A percentile compares a stretch with the other conserved stretches of the same genome.
Evolutionary conservation across 2,329 filamentous ascomycete genomes (phyloP).

Genomic region (Botryosphaeria dothidea): DNA sequence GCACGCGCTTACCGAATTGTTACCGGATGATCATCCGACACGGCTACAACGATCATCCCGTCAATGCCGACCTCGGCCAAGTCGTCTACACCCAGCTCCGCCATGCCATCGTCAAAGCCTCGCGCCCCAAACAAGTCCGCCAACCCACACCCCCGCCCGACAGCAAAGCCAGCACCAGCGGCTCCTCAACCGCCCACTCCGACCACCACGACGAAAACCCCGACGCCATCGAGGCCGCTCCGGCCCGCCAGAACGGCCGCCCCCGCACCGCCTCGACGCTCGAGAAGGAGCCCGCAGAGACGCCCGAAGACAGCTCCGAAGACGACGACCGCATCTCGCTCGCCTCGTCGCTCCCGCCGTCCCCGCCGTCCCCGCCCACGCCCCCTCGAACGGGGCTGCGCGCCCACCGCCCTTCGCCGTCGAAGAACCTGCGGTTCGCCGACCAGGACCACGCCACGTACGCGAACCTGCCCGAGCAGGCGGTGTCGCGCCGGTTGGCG

Average conservation of each 20-base stretch:
- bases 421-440: constrained; percentile 8
- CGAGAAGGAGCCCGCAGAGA: not conserved
- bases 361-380: not conserved
- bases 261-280: not conserved
- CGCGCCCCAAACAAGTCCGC: not conserved
- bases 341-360: not conserved
- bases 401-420: not conserved
- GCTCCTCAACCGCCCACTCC: not conserved
- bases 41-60: constrained; percentile 71
- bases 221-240: constrained; percentile 33
- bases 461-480: constrained; percentile 12
- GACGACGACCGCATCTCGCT: constrained; percentile 22
- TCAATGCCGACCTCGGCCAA: constrained; percentile 63
- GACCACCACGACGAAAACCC: constrained; percentile 24
- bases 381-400: not conserved
- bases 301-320: constrained; percentile 23
- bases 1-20: constrained; percentile 58
- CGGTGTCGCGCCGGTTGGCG: constrained; percentile 28
- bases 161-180: not conserved
- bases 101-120: constrained; percentile 31
- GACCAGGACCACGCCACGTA: constrained; percentile 2
- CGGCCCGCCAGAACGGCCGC: not conserved
- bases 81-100: constrained; percentile 63
- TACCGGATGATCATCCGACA: constrained; percentile 71
- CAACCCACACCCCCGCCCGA: not conserved